Percentiles rank a stretch among this genome's conserved stretches.
Conservation (phyloP, 2,329 filamentous ascomycete genomes). For the Sclerotiophoma versabilis region DNA sequence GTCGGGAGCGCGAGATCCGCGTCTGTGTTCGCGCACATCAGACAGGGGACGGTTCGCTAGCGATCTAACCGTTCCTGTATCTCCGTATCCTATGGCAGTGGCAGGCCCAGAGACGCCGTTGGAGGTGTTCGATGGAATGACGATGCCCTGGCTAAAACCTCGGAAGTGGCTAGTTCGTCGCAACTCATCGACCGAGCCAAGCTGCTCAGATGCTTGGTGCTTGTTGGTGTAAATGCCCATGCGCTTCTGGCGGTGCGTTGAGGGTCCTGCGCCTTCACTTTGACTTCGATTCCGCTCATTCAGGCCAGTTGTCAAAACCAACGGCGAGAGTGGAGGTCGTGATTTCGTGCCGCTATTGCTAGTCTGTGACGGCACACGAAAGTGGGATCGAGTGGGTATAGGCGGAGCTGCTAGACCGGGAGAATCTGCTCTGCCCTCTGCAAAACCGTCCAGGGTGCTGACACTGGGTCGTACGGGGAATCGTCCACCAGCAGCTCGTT, state of each 20-base stretch:
- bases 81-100: conserved; percentile 44
- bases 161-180: conserved; percentile 62
- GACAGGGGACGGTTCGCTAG: conserved; percentile 60
- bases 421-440: conserved; percentile 52
- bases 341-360: conserved; percentile 64
- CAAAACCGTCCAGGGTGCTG: conserved; percentile 66
- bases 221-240: conserved; percentile 68
- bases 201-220: conserved; percentile 54
- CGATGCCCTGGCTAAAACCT: conserved; percentile 65
- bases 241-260: conserved; percentile 62
- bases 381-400: conserved; percentile 82
- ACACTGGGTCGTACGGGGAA: conserved; percentile 73
- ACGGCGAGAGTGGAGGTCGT: conserved; percentile 75
- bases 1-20: conserved; percentile 55
- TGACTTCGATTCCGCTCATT: conserved; percentile 72
- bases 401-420: conserved; percentile 65
- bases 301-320: conserved; percentile 67
- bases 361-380: conserved; percentile 75
- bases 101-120: conserved; percentile 44
- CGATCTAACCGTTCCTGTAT: conserved; percentile 43
- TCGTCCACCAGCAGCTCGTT: conserved; percentile 61
- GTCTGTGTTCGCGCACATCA: conserved; percentile 64
- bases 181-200: conserved; percentile 61
- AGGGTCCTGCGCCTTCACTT: conserved; percentile 64
- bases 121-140: conserved; percentile 39